Evolutionary conservation across 306 rosid genomes (phyloP), one percentile per base, ranked within the genome.

Genomic region (Cucurbita argyrosperma): DNA sequence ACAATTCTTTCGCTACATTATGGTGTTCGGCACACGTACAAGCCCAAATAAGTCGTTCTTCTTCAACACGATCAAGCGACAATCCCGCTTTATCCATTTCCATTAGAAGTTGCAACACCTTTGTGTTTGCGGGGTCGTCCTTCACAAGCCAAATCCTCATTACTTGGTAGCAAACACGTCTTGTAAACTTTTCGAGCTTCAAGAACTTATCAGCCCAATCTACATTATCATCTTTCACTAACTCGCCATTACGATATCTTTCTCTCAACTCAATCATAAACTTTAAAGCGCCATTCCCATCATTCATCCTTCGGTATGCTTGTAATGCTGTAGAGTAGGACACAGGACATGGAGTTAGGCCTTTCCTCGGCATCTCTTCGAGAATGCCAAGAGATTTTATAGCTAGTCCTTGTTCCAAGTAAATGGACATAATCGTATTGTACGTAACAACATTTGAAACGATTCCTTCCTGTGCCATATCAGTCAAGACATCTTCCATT

Each of bases 61-160:
- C 89, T 18, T 91, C 97, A 15, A 74, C 81, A 42, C 76, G 83
- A 8, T 86, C 85, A 58, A 79, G 88, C 16, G 84, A 83, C 81
- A 94, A 76, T 76, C 85, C 89, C 4, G 89, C 89, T 74, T 58
- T 87, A 74, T 94, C 96, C 99, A 91, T 88, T 35, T 80, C 77
- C 51, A 46, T 49, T 5, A 91, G 88, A 79, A 94, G 86, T 80
- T 83, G 82, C 21, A 89, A 74, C 62, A 94, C 96, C n/a, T 79
- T 71, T 26, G 58, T 80, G 82, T 92, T 87, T 43, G 81, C 78
- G 71, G 87, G 78, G 3, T 84, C 78, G 43, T 55, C 74, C 62
- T 80, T 83, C 62, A 88, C 95, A 30, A 94, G 97, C 96, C 97
- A 94, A 61, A 84, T 35, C 51, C 97, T 89, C 96, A 94, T 88